These are phyloP conservation scores for Cystofilobasidium capitatum DNA, from an alignment of 768 basidiomycete species.

Conservation along the genomic window DNA sequence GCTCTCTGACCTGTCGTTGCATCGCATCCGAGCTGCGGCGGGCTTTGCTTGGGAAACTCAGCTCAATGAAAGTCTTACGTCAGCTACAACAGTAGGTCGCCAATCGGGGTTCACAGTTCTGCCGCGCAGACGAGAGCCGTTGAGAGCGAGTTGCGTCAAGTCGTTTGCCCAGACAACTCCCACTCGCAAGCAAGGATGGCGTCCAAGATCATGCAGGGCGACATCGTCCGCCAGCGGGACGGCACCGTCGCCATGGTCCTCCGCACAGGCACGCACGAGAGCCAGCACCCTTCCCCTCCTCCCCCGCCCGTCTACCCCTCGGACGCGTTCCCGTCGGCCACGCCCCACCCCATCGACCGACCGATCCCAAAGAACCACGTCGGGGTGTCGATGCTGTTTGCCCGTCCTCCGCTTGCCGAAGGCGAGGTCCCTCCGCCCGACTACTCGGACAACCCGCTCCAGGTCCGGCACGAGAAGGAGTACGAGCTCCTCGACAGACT, in stretches of 20 bases:
- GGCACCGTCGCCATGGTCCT: conserved; percentile 17
- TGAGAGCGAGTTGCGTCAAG: background rate
- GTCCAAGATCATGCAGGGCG: conserved; percentile 6
- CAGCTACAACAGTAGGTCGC: no score
- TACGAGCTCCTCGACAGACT: conserved; percentile 12
- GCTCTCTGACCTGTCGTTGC: no score
- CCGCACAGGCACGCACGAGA: conserved; percentile 7
- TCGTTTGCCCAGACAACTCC: background rate
- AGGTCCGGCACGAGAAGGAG: conserved; percentile 13
- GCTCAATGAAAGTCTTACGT: no score
- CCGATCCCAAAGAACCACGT: background rate
- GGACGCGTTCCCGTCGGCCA: background rate
- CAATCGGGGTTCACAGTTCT: no score
- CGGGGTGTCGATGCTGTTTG: conserved; percentile 9
- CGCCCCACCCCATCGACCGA: conserved; percentile 13
- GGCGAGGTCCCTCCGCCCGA: background rate
- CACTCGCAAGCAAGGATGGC: background rate
- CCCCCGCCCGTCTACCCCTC: background rate
- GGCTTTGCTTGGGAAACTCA: no score
- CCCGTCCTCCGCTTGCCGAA: background rate
- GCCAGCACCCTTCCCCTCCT: background rate
- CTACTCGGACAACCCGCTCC: background rate
- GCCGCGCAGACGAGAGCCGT: no score
- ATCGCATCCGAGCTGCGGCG: no score
- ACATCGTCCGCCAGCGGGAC: conserved; percentile 4